phyloP scores from a whole-genome alignment of 139 green algal species.

The Protoeuglena noctilucae region DNA sequence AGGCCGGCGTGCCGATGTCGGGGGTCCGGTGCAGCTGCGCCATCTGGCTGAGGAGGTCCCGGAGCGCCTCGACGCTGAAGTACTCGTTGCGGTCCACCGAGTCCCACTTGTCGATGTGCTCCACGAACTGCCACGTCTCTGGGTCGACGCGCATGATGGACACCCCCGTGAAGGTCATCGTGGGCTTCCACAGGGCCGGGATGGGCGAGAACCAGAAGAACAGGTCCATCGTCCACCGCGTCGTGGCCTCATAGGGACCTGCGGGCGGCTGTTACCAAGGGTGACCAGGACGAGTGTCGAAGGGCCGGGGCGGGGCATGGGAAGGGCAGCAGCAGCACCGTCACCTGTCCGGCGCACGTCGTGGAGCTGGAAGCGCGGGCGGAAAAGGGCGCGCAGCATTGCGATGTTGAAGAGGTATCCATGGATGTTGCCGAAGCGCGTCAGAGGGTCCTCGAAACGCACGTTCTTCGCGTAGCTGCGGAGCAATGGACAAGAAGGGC shows the following conservation, averaged over 20 bases:
- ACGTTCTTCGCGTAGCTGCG: too few relatives aligned
- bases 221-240: constrained; percentile 2
- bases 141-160: background rate
- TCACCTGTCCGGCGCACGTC: background rate
- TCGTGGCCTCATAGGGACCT: constrained; percentile 1
- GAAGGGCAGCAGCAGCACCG: too few relatives aligned
- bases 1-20: constrained; percentile 7
- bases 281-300: too few relatives aligned
- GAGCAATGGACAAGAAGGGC: background rate
- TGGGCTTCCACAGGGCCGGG: background rate
- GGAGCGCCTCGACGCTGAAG: background rate
- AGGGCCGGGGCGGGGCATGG: too few relatives aligned
- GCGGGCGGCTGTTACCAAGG: too few relatives aligned
- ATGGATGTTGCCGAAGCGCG: background rate
- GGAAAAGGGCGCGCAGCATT: constrained; percentile 1
- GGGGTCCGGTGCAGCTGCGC: background rate
- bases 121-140: background rate
- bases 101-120: constrained; percentile 5
- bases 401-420: constrained; percentile 1
- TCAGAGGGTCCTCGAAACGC: constrained; percentile 1
- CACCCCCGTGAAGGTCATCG: background rate
- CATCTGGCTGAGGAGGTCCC: constrained; percentile 1
- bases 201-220: background rate
- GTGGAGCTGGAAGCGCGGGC: background rate
- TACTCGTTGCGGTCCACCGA: background rate